Conservation (phyloP, 176 grass and related monocot species). For the Triticum timopheevii region DNA sequence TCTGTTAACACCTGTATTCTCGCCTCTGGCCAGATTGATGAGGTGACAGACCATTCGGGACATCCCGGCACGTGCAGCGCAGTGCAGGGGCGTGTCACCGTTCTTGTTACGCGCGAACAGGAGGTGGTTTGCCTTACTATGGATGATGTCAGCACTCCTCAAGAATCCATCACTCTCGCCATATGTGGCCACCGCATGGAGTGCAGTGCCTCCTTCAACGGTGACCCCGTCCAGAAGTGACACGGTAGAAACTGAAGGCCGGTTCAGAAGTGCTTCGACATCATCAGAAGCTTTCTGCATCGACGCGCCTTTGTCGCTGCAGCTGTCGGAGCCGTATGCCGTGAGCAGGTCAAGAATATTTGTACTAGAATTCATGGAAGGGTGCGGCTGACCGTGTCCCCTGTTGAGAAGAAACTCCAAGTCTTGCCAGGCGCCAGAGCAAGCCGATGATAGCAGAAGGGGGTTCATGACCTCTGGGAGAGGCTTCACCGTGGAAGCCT, state of each 20-base stretch:
- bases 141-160: background rate
- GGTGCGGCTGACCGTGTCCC: background rate
- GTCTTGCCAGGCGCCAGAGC: background rate
- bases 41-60: background rate
- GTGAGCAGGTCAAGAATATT: background rate
- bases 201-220: background rate
- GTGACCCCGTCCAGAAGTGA: background rate
- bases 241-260: background rate
- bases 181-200: conserved; percentile 10
- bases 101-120: background rate
- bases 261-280: background rate
- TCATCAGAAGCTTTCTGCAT: background rate
- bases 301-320: background rate
- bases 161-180: background rate
- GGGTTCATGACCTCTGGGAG: background rate
- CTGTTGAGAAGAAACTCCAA: background rate
- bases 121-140: background rate
- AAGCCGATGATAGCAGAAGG: background rate
- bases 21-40: background rate
- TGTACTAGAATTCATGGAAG: background rate
- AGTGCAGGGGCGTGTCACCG: background rate
- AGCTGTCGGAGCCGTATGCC: background rate
- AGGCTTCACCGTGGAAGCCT: background rate
- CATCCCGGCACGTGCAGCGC: background rate
- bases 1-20: background rate